Evolutionary conservation across 768 basidiomycete genomes (phyloP).

Genomic region (Gymnopilus dilepis): DNA sequence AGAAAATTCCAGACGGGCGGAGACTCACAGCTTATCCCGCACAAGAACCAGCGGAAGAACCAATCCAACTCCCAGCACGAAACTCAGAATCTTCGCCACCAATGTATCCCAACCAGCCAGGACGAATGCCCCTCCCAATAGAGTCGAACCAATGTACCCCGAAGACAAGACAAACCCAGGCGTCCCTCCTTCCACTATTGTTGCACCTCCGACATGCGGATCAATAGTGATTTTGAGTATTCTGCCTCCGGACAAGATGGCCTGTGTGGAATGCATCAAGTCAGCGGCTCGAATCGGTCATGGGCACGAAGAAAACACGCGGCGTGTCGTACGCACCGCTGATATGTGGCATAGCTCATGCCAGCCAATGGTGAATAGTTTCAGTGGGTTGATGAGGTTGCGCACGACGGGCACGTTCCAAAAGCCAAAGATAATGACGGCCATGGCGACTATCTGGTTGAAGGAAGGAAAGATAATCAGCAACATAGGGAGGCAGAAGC

Average conservation of each 20-base stretch:
- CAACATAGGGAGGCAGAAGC: slow-evolving; percentile 4
- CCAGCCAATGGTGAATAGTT: slow-evolving; percentile 87
- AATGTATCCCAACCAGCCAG: slow-evolving; percentile 88
- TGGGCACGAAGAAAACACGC: slow-evolving; percentile 18
- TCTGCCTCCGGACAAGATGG: slow-evolving; percentile 78
- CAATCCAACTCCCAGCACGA: slow-evolving; percentile 86
- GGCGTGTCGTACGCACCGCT: slow-evolving; percentile 51
- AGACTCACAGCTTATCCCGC: slow-evolving; percentile 84
- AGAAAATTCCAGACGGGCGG: not conserved
- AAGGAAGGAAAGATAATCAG: slow-evolving; percentile 13
- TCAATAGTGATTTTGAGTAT: slow-evolving; percentile 85
- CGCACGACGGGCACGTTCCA: slow-evolving; percentile 88
- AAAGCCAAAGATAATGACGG: slow-evolving; percentile 84
- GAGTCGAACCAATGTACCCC: slow-evolving; percentile 83
- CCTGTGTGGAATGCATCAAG: slow-evolving; percentile 46
- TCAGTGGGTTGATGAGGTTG: slow-evolving; percentile 81
- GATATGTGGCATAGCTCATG: slow-evolving; percentile 88
- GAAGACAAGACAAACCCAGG: slow-evolving; percentile 75
- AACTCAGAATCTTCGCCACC: slow-evolving; percentile 91
- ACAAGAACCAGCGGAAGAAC: slow-evolving; percentile 87
- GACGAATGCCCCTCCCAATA: slow-evolving; percentile 84
- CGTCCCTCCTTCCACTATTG: slow-evolving; percentile 77
- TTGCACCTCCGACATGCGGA: slow-evolving; percentile 79
- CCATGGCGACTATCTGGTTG: slow-evolving; percentile 84
- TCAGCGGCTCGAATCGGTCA: slow-evolving; percentile 4